Base-by-base conservation (phyloP, 108 stramenopile genomes). In the Nannochloropsis gaditana region DNA sequence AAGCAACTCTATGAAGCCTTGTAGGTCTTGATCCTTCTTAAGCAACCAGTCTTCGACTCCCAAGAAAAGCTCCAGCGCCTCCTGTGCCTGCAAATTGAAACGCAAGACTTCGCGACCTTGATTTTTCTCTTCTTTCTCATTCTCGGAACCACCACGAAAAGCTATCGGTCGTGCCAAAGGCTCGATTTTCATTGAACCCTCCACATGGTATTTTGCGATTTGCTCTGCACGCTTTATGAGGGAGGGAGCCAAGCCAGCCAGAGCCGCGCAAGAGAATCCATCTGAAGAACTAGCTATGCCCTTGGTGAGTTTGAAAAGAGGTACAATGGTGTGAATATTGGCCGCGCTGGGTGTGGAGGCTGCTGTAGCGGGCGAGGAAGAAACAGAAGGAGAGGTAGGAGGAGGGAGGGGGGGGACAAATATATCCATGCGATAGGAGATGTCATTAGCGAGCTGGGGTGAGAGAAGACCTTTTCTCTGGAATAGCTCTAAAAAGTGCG, bases 401-500 rank as follows among this genome's bases (percentile, higher is more conserved):
- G 19, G 43, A 45, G 8, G n/a, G 15, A 31, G 43, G 31, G 50
- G 43, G n/a, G 95, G 95, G 19, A 94, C 84, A 82, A 95, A 93
- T 42, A 97, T 94, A 3, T 93, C 91, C 97, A 97, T 97, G 44
- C 89, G 93, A 41, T 93, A 92, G 11, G 93, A 94, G 82, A 93
- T 94, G 84, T 96, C 93, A 43, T 94, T 94, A 41, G 84, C 91
- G 21, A 90, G 87, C 9, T 91, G 90, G 43, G 95, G 92, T 82
- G 84, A 45, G n/a, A 96, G 85, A n/a, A 95, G 86, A 43, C 90
- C 91, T 31, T 17, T 84, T 10, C 94, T 91, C 50, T 94, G 93
- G 84, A 96, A 97, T n/a, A 97, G 89, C 91, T 98, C 97, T 42
- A 96, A 92, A 84, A 97, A 95, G 84, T 98, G 97, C 21, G 96